phyloP scores from a whole-genome alignment of 352 stramenopile genomes.

The Globisporangium lucens region DNA sequence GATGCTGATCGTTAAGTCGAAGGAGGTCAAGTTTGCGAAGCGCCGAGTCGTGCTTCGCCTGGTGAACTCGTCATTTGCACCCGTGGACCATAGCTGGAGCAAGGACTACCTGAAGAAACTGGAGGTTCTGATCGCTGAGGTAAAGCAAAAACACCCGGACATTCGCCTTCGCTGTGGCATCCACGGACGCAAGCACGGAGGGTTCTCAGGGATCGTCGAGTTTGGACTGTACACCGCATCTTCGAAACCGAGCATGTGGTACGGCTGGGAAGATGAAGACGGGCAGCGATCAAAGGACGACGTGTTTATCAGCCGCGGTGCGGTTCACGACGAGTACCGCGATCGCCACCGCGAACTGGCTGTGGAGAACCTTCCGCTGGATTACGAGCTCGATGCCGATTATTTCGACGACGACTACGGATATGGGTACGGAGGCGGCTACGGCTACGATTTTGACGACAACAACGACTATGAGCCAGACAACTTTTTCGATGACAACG shows the following conservation, averaged over 20 bases:
- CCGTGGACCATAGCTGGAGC: slow-evolving; percentile 32
- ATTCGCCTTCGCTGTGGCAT: slow-evolving; percentile 25
- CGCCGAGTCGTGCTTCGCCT: slow-evolving; percentile 38
- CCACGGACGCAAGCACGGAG: slow-evolving; percentile 11
- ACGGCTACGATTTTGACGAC: slow-evolving; percentile 15
- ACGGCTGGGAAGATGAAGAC: slow-evolving; percentile 38
- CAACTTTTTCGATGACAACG: slow-evolving; percentile 17
- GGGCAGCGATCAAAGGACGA: slow-evolving; percentile 1
- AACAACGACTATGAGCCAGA: slow-evolving; percentile 15
- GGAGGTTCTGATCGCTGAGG: slow-evolving; percentile 18
- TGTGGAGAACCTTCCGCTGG: slow-evolving; percentile 30
- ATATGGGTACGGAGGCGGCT: slow-evolving; percentile 7
- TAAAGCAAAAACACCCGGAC: slow-evolving; percentile 24
- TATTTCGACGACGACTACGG: slow-evolving; percentile 23
- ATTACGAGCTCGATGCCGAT: slow-evolving; percentile 34
- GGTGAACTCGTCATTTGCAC: slow-evolving; percentile 20
- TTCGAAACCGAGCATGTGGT: slow-evolving; percentile 31
- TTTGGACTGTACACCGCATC: slow-evolving; percentile 35
- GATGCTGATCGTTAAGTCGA: slow-evolving; percentile 15
- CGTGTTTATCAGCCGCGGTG: slow-evolving; percentile 20
- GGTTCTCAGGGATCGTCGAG: slow-evolving; percentile 29
- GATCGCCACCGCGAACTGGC: slow-evolving; percentile 18
- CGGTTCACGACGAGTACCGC: not conserved
- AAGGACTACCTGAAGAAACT: slow-evolving; percentile 30
- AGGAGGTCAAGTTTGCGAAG: slow-evolving; percentile 22